Conservation (phyloP, 176 grass and related monocot genomes). For the Oryza rufipogon region DNA sequence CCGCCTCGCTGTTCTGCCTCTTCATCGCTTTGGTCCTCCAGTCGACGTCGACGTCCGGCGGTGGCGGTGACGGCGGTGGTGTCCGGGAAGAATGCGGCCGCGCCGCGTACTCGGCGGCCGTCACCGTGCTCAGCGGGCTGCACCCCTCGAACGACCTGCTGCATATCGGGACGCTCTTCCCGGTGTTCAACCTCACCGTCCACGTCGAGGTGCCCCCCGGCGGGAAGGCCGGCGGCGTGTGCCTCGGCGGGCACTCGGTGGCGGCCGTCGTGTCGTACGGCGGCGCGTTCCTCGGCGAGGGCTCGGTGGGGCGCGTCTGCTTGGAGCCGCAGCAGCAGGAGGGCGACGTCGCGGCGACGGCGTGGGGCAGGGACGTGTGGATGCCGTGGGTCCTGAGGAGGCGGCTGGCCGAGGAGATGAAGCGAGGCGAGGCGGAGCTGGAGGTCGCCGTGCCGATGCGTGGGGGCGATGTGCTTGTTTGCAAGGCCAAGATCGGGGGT, state of each 20-base stretch:
- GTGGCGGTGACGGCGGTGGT: too few species aligned
- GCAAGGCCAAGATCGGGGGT: slow-evolving; percentile 18
- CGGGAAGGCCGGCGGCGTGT: neutral
- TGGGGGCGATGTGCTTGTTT: neutral
- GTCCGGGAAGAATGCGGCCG: too few species aligned
- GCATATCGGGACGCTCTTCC: neutral
- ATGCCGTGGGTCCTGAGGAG: slow-evolving; percentile 29
- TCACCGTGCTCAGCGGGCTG: slow-evolving; percentile 20
- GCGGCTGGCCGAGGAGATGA: slow-evolving; percentile 6
- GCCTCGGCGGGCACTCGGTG: neutral
- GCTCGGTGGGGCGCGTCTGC: slow-evolving; percentile 4
- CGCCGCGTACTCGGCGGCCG: neutral
- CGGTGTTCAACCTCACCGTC: slow-evolving; percentile 39
- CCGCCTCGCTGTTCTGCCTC: too few species aligned
- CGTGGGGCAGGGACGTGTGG: slow-evolving; percentile 25
- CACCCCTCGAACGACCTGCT: neutral
- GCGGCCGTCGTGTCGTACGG: slow-evolving; percentile 16
- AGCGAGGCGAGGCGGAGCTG: slow-evolving; percentile 22
- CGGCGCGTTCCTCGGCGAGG: slow-evolving; percentile 26
- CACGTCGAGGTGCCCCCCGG: neutral
- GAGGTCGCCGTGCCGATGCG: slow-evolving; percentile 26
- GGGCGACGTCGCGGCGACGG: neutral
- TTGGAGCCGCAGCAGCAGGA: neutral
- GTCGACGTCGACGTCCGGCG: too few species aligned
- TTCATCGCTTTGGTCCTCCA: too few species aligned